phyloP scores from a whole-genome alignment of 805 yeast species.

The Lachancea fermentati region DNA sequence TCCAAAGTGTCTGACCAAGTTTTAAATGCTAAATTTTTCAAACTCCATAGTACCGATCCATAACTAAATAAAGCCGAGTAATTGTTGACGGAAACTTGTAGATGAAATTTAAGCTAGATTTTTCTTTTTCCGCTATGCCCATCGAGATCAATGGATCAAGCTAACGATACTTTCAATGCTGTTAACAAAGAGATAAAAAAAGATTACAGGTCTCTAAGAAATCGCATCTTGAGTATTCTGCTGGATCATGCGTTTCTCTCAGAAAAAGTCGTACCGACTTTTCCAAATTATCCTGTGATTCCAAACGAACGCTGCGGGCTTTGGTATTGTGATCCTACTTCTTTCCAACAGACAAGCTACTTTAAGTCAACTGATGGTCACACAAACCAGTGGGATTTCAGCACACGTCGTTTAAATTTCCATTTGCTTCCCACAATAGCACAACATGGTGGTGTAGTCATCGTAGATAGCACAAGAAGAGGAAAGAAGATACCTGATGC shows the following conservation, averaged over 20 bases:
- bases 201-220: slow-evolving; percentile 46
- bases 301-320: slow-evolving; percentile 85
- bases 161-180: neutral
- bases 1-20: no score
- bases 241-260: slow-evolving; percentile 52
- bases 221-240: slow-evolving; percentile 67
- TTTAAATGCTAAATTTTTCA: no score
- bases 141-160: no score
- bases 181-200: slow-evolving; percentile 42
- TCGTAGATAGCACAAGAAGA: slow-evolving; percentile 80
- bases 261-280: slow-evolving; percentile 25
- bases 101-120: no score
- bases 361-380: slow-evolving; percentile 94
- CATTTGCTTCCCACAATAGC: slow-evolving; percentile 54
- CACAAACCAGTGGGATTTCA: slow-evolving; percentile 72
- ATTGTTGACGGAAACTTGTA: no score
- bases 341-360: slow-evolving; percentile 47
- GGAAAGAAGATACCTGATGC: slow-evolving; percentile 88
- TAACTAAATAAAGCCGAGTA: no score
- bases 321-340: slow-evolving; percentile 64
- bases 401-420: slow-evolving; percentile 64
- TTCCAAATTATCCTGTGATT: slow-evolving; percentile 42
- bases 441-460: slow-evolving; percentile 42
- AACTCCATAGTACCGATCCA: no score
- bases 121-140: no score